Conservation (phyloP, 371 early-diverging fungal genomes). For the Phascolomyces articulosus region DNA sequence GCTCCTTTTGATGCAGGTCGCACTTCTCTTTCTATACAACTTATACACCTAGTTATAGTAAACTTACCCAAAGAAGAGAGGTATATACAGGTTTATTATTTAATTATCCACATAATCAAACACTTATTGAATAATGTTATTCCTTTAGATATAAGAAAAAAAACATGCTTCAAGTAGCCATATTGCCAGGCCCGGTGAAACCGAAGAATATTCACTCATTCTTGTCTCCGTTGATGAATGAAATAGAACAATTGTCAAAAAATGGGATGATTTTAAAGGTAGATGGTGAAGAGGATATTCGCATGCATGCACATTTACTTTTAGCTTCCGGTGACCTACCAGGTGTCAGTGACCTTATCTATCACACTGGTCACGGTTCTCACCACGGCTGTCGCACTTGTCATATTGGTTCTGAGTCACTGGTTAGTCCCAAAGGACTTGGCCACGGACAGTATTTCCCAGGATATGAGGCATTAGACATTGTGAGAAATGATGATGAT, state of each 20-base stretch:
- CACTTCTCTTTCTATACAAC: not conserved
- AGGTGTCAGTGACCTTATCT: not conserved
- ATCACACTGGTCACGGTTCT: conserved; percentile 6
- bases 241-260: not conserved
- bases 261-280: not conserved
- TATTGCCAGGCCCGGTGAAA: not conserved
- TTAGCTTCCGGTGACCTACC: conserved; percentile 1
- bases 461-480: not conserved
- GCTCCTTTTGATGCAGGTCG: not conserved
- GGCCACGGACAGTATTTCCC: conserved; percentile 4
- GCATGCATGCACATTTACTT: not conserved
- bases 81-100: not conserved
- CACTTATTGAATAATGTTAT: too few species aligned
- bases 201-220: conserved; percentile 5
- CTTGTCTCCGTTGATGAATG: not conserved
- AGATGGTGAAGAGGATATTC: not conserved
- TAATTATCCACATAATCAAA: too few species aligned
- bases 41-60: not conserved
- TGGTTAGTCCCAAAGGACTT: conserved; percentile 1
- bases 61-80: not conserved
- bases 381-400: conserved; percentile 5
- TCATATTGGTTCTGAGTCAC: not conserved
- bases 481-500: not conserved
- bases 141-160: conserved; percentile 1
- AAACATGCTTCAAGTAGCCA: conserved; percentile 1